Evolutionary conservation across 2,329 filamentous ascomycete species (phyloP).

Genomic region (Aspergillus sclerotialis): DNA sequence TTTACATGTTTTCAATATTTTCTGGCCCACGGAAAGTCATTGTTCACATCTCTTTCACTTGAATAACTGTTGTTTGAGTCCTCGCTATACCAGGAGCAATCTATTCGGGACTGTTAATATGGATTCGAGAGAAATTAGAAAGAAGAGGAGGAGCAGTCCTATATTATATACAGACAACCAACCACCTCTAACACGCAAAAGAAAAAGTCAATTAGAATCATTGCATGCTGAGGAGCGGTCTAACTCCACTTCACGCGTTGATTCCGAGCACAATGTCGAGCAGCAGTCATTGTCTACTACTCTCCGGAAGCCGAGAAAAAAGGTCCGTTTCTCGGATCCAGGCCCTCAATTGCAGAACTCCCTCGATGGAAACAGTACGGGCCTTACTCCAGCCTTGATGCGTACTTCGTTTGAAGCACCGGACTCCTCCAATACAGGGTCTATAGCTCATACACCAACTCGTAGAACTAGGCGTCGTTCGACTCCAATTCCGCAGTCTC

Average conservation of each 20-base stretch:
- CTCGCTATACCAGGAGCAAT: too few species aligned
- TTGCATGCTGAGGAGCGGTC: not conserved
- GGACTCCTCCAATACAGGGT: constrained; percentile 11
- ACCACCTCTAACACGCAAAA: not conserved
- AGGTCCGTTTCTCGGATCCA: constrained; percentile 41
- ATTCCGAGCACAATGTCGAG: not conserved
- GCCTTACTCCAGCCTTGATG: constrained; percentile 38
- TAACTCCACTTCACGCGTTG: not conserved
- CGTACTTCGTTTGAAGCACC: constrained; percentile 31
- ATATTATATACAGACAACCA: constrained; percentile 2
- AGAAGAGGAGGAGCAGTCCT: constrained; percentile 21
- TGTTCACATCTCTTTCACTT: too few species aligned
- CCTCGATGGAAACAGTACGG: constrained; percentile 24
- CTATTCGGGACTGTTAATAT: constrained; percentile 11
- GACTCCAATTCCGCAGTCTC: constrained; percentile 21
- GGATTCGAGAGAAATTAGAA: constrained; percentile 18
- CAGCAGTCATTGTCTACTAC: constrained; percentile 9
- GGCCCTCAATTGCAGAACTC: constrained; percentile 20
- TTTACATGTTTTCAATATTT: too few species aligned
- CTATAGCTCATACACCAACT: constrained; percentile 21
- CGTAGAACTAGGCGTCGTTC: constrained; percentile 25
- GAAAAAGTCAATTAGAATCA: not conserved
- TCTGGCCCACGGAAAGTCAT: too few species aligned
- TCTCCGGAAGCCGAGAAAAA: constrained; percentile 31
- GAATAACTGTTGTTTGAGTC: too few species aligned